Evolutionary conservation across 192 early-diverging fungal genomes (phyloP), one percentile per base, ranked within the genome.

Genomic region (Coemansia sp.): DNA sequence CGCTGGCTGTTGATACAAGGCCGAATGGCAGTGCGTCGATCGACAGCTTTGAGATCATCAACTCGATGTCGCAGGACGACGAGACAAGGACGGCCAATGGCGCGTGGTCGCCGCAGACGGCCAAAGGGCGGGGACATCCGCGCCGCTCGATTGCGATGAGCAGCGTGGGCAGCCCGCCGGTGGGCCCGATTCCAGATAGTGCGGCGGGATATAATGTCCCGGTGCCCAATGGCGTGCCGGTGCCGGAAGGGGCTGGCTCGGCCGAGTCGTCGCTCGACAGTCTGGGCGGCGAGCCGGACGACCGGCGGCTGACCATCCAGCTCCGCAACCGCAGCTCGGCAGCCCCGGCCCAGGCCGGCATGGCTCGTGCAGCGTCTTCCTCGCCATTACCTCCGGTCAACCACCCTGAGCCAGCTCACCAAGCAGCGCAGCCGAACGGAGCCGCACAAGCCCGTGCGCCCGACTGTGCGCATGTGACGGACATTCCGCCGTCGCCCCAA

Each of bases 271-370:
- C 66, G 22, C 5, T 17, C 36, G 53, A 64, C 53, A 44, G 52
- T 11, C 20, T 56, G 23, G 22, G 55, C 42, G 61, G 49, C 11
- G 44, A 58, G 56, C 67, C 44, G 21, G 74, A 77, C 55, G 75
- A 82, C 61, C 53, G 59, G 62, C 68, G 81, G 7, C 57, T 82
- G 59, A 83, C 82, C 4, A 83, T 83, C 36, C 72, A 75, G 61
- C 73, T 83, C 31, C 75, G 82, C 60, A 83, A 83, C 66, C 76
- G 82, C 51, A 44, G 15, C 40, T 44, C 40, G 40, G 40, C n/a
- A 3, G 14, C 40, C 14, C 40, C 40, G 1, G 63, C 64, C 31
- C 72, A 74, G 11, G 28, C 20, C 25, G 53, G 53, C 14, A 60
- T 70, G 11, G 73, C 14, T 11, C 50, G 23, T 4, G 50, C 19